Percentiles rank a stretch among this genome's conserved stretches.
Conservation (phyloP, 331 rosid species). For the Spiraea crenata region DNA sequence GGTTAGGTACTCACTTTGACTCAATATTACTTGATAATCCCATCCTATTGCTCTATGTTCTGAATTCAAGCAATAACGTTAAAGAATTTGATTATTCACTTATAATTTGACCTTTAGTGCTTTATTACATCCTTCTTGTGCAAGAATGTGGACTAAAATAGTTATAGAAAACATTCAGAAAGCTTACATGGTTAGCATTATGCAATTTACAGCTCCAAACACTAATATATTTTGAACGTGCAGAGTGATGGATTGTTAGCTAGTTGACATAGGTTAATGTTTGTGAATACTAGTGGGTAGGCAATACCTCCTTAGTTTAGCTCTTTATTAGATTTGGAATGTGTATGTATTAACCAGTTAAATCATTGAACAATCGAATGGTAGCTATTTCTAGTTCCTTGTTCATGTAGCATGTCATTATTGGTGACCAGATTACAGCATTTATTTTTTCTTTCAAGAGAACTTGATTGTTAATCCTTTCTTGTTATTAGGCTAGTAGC, state of each 20-base stretch:
- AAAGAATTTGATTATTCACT: too few relatives aligned
- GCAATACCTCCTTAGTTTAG: neutral
- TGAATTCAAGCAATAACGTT: too few relatives aligned
- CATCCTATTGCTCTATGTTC: neutral
- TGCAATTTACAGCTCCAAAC: neutral
- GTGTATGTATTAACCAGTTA: neutral
- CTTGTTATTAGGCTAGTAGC: slow-evolving; percentile 70
- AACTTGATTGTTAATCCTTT: neutral
- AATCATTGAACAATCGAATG: neutral
- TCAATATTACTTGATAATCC: slow-evolving; percentile 8
- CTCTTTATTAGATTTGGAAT: neutral
- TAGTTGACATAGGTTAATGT: neutral
- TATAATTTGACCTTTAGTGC: neutral
- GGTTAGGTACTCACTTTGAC: slow-evolving; percentile 46
- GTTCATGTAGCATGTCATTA: neutral
- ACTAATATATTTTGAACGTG: neutral
- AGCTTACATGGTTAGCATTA: neutral
- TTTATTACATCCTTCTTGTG: neutral
- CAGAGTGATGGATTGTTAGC: neutral
- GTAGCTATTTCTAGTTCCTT: neutral
- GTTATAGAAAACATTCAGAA: neutral
- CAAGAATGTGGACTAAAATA: neutral
- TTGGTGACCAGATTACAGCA: neutral
- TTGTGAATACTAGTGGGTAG: neutral
- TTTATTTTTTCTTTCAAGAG: neutral